Percentiles rank a stretch among this genome's conserved stretches.
Conservation (phyloP, 2,329 filamentous ascomycete species). For the Aspergillus sp. region DNA sequence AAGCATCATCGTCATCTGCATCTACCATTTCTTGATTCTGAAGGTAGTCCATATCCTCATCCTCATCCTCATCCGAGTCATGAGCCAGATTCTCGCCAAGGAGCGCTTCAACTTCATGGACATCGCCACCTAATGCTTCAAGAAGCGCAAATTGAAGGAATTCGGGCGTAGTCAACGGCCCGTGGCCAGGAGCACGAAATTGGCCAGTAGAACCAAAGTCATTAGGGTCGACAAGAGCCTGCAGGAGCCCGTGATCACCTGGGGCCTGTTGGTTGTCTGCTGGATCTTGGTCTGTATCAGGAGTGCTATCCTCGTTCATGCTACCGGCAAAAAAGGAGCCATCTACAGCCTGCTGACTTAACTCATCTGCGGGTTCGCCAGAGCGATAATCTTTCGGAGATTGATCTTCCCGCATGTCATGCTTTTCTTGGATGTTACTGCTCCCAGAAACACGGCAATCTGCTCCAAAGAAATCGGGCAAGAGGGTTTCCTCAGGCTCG, state of each 20-base stretch:
- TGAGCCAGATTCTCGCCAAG: slow-evolving; percentile 15
- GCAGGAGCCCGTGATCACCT: not conserved
- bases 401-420: not conserved
- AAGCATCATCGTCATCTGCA: slow-evolving; percentile 13
- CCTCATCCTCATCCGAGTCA: slow-evolving; percentile 16
- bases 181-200: slow-evolving; percentile 4
- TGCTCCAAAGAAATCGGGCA: slow-evolving; percentile 30
- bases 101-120: slow-evolving; percentile 18
- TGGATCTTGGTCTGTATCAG: slow-evolving; percentile 13
- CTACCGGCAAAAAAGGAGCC: slow-evolving; percentile 19
- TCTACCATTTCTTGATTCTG: slow-evolving; percentile 17
- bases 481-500: slow-evolving; percentile 20
- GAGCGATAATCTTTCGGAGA: slow-evolving; percentile 5
- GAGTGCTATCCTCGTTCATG: slow-evolving; percentile 11
- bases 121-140: slow-evolving; percentile 24
- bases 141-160: slow-evolving; percentile 24
- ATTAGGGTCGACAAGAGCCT: slow-evolving; percentile 2
- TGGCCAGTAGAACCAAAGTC: slow-evolving; percentile 6
- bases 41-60: slow-evolving; percentile 17
- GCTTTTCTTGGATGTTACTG: not conserved
- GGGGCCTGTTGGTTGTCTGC: slow-evolving; percentile 11
- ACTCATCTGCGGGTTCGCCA: slow-evolving; percentile 15
- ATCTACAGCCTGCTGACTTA: slow-evolving; percentile 21
- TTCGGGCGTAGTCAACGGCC: slow-evolving; percentile 19
- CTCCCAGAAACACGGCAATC: slow-evolving; percentile 22